Evolutionary conservation across 2,329 filamentous ascomycete species (phyloP), one percentile per base, ranked within the genome.

Genomic region (Achaetomium macrosporum): DNA sequence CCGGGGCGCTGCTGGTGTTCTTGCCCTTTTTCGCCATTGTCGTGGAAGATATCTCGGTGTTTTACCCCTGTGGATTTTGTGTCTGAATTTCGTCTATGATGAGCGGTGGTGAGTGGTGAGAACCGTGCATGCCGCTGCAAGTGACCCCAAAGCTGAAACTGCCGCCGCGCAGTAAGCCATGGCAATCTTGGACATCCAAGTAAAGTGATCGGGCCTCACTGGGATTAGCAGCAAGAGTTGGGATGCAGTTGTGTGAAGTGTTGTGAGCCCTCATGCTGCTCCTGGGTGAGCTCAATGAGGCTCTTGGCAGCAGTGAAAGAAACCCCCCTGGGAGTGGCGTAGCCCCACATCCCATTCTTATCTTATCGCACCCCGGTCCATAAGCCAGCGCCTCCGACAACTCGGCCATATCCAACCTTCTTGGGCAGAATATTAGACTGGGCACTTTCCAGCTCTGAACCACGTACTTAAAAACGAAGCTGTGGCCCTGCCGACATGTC

Each of bases 1-100:
- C 64, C 45, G 72, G 66, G 46, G 71, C 62, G 44, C 70, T 64
- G 54, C 68, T 71, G 68, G 78, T 78, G 39, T 70, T 75, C 59
- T 81, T 81, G 31, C 73, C 75, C 63, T 79, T 79, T 63, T 78
- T 79, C 33, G 69, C 74, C 76, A 78, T 78, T 33, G 51, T 59
- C 33, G 16, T n/a, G 7, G 16, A 17, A 30, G 45, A n/a, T 41
- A 33, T 35, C 5, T 13, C 17, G 10, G 25, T 35, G 16, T 3
- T 5, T 29, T 2, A 5, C 5, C 5, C 12, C 10, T 5, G 36
- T 31, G 16, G 17, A 12, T 15, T 55, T 13, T 16, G 44, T 16
- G 16, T 33, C n/a, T 20, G 19, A 47, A 37, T 37, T 37, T n/a
- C 13, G 33, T 35, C 13, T n/a, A 37, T n/a, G n/a, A 13, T 5